Conservation (phyloP, 2,329 filamentous ascomycete genomes). For the Keithomyces neogunnii region DNA sequence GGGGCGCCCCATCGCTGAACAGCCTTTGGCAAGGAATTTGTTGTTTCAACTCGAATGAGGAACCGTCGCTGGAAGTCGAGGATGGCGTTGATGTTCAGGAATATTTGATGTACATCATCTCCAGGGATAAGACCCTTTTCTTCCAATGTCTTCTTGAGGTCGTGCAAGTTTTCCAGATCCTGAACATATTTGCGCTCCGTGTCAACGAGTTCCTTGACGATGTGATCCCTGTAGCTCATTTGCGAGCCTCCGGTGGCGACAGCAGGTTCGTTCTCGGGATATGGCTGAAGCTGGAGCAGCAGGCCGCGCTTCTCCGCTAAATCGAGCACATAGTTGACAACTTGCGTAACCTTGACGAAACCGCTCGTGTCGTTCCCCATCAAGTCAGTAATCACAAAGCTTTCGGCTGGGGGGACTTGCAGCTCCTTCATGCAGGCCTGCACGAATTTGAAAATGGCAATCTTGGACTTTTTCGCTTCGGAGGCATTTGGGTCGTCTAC, state of each 20-base stretch:
- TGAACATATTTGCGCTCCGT: constrained; percentile 98
- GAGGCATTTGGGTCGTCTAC: constrained; percentile 53
- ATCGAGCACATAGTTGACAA: constrained; percentile 88
- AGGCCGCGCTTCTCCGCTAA: constrained; percentile 71
- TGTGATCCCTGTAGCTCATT: constrained; percentile 72
- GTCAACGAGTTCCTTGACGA: constrained; percentile 84
- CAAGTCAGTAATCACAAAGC: constrained; percentile 86
- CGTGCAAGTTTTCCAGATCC: constrained; percentile 87
- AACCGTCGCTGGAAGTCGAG: constrained; percentile 94
- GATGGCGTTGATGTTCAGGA: constrained; percentile 90
- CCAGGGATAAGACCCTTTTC: constrained; percentile 82
- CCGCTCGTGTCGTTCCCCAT: constrained; percentile 93
- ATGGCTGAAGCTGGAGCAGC: constrained; percentile 53
- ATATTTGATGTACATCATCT: constrained; percentile 88
- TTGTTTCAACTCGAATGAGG: constrained; percentile 90
- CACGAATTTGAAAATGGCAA: constrained; percentile 86
- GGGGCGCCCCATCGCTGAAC: constrained; percentile 92
- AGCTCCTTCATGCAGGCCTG: constrained; percentile 81
- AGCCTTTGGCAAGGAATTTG: constrained; percentile 69
- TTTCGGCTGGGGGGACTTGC: constrained; percentile 69
- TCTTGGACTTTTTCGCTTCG: constrained; percentile 73
- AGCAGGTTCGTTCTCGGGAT: constrained; percentile 44
- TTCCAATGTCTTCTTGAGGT: constrained; percentile 82
- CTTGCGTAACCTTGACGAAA: constrained; percentile 92
- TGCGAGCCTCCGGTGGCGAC: constrained; percentile 47